These are phyloP conservation scores for Dothiorella sarmentorum DNA, from an alignment of 2,329 filamentous ascomycete genomes.

Conservation along the genomic window DNA sequence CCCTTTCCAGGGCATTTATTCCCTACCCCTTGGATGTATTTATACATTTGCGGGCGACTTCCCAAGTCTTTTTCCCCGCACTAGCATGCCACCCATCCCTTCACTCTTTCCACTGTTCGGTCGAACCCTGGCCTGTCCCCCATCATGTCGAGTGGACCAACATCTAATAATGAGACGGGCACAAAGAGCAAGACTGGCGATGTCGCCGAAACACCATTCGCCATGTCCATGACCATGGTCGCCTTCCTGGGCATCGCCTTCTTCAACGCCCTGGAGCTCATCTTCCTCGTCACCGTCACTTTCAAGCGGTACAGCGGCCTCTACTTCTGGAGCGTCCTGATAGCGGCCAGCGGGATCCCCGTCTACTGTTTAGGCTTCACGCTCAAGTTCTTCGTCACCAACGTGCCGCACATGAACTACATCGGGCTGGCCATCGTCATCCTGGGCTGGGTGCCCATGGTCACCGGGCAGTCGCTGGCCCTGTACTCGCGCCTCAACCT, in stretches of 20 bases:
- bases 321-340: slow-evolving; percentile 51
- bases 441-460: slow-evolving; percentile 57
- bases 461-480: slow-evolving; percentile 60
- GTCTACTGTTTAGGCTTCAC: slow-evolving; percentile 48
- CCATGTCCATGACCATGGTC: too few relatives aligned
- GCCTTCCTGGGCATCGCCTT: background rate
- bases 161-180: too few relatives aligned
- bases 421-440: slow-evolving; percentile 43
- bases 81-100: too few relatives aligned
- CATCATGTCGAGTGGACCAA: too few relatives aligned
- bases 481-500: slow-evolving; percentile 62
- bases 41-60: too few relatives aligned
- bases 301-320: slow-evolving; percentile 47
- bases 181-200: too few relatives aligned
- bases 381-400: slow-evolving; percentile 42
- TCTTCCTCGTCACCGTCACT: background rate
- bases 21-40: too few relatives aligned
- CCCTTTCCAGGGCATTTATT: too few relatives aligned
- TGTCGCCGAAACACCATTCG: too few relatives aligned
- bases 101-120: too few relatives aligned
- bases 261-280: background rate
- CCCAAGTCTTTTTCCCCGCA: too few relatives aligned
- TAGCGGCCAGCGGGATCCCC: slow-evolving; percentile 44
- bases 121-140: too few relatives aligned
- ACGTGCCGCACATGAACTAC: slow-evolving; percentile 23